A percentile compares a stretch with the other conserved stretches of the same genome.
These are phyloP conservation scores for Glaciozyma antarctica DNA, from an alignment of 768 basidiomycete species.

Conservation along the genomic window DNA sequence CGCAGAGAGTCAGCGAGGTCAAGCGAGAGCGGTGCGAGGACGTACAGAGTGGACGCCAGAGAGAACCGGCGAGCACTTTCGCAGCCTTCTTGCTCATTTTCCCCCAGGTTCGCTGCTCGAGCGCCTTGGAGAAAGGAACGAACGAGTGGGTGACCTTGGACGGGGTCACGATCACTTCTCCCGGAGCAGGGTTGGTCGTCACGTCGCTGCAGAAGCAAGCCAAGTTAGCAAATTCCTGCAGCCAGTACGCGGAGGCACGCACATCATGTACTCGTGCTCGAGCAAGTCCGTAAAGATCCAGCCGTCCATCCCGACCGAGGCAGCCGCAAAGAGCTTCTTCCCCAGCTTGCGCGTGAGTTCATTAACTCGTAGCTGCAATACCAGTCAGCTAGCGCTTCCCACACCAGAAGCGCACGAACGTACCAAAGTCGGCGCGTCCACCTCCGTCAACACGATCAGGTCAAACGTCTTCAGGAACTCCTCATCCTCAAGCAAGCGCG, in stretches of 20 bases:
- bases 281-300: constrained; percentile 93
- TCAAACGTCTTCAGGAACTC: constrained; percentile 54
- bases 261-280: constrained; percentile 80
- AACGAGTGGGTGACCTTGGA: constrained; percentile 37
- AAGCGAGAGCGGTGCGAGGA: constrained; percentile 35
- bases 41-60: constrained; percentile 60
- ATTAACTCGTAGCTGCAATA: constrained; percentile 52
- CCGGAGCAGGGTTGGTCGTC: neutral
- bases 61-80: constrained; percentile 34
- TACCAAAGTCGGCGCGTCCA: constrained; percentile 29
- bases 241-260: constrained; percentile 39
- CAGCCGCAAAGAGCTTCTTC: constrained; percentile 84
- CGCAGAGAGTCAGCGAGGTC: constrained; percentile 44
- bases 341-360: constrained; percentile 60
- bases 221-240: neutral
- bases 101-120: constrained; percentile 53
- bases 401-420: neutral
- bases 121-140: constrained; percentile 52
- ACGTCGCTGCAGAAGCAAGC: constrained; percentile 6
- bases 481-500: constrained; percentile 45
- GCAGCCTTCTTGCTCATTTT: constrained; percentile 56
- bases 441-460: constrained; percentile 44
- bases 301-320: constrained; percentile 77
- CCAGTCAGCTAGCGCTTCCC: neutral
- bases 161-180: constrained; percentile 20